These are phyloP conservation scores for Eucalyptus victrix DNA, from an alignment of 345 rosid genomes.

Conservation along the genomic window DNA sequence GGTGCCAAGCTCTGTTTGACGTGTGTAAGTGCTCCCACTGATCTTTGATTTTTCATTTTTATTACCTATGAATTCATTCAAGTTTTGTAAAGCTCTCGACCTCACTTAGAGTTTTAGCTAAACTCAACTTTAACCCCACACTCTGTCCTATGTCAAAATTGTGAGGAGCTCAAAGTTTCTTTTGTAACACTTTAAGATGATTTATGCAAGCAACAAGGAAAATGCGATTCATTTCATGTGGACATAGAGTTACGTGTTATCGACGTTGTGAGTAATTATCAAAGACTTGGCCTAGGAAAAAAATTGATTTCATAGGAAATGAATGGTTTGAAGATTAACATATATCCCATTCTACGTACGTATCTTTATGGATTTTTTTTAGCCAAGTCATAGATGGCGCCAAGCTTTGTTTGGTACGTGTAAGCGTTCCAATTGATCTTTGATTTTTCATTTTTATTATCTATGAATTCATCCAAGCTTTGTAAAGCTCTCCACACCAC, in stretches of 20 bases:
- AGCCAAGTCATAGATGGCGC: not conserved
- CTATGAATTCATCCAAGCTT: not conserved
- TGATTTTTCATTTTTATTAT: too few relatives aligned
- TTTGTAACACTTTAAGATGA: too few relatives aligned
- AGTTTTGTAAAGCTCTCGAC: not conserved
- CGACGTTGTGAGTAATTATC: not conserved
- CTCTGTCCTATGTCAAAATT: not conserved
- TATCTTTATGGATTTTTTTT: not conserved
- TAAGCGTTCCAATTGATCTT: not conserved
- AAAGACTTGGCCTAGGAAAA: not conserved
- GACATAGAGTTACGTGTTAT: not conserved
- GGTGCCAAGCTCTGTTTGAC: not conserved
- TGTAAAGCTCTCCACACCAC: not conserved
- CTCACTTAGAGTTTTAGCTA: not conserved
- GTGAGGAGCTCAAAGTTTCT: not conserved
- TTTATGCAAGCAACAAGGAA: not conserved
- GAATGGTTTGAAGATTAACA: not conserved
- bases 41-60: not conserved
- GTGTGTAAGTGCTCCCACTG: not conserved
- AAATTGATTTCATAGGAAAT: not conserved
- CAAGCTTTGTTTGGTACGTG: not conserved
- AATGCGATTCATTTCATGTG: not conserved
- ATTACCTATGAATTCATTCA: not conserved
- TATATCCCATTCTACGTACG: not conserved
- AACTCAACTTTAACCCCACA: not conserved